These are phyloP conservation scores for Serendipita indica DNA, from an alignment of 768 basidiomycete species.

Conservation along the genomic window DNA sequence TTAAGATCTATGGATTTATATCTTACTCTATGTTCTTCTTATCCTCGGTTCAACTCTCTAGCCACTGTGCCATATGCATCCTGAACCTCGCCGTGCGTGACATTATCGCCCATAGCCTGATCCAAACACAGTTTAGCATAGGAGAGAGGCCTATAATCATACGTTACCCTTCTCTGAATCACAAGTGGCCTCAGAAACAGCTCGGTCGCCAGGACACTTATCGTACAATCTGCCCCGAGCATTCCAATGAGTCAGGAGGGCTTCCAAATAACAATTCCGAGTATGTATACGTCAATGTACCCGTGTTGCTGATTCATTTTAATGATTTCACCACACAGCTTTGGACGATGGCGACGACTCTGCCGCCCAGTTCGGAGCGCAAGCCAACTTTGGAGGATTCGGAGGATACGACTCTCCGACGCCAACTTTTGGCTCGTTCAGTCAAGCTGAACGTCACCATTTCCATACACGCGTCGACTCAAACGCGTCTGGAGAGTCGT, in stretches of 20 bases:
- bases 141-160: no score
- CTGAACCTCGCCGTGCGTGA: no score
- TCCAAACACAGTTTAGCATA: no score
- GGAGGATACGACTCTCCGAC: constrained; percentile 55
- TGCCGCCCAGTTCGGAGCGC: constrained; percentile 27
- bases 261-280: constrained; percentile 53
- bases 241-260: constrained; percentile 14
- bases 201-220: no score
- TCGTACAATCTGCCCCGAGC: neutral
- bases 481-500: constrained; percentile 60
- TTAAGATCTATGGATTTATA: neutral
- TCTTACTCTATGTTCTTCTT: no score
- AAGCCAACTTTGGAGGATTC: no score
- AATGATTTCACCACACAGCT: constrained; percentile 29
- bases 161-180: no score
- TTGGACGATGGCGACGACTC: constrained; percentile 42
- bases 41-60: no score
- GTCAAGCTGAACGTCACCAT: constrained; percentile 42
- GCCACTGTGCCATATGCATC: no score
- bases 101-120: no score
- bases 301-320: neutral
- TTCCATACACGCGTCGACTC: constrained; percentile 74
- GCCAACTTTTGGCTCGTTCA: constrained; percentile 30
- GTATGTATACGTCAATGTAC: constrained; percentile 22
- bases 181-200: no score